phyloP scores from a whole-genome alignment of 208 protist genomes.

The Endotrypanum monterogeii region DNA sequence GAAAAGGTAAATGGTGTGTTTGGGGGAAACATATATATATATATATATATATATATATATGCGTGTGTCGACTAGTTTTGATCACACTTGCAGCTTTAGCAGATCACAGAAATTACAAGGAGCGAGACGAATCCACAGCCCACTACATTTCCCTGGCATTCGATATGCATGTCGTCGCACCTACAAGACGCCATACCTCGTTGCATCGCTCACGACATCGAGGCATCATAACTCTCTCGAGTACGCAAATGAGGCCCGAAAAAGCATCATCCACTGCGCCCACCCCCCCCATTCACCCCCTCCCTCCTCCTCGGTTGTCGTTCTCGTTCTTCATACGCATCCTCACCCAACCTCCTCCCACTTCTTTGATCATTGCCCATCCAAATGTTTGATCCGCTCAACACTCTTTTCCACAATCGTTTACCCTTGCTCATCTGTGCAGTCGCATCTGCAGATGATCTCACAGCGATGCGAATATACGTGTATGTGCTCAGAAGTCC shows the following conservation, averaged over 20 bases:
- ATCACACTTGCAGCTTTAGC: neutral
- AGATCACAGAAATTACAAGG: neutral
- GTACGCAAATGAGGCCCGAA: neutral
- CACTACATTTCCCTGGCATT: neutral
- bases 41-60: neutral
- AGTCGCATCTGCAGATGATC: neutral
- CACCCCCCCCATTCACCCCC: neutral
- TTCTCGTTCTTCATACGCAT: neutral
- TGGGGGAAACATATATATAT: neutral
- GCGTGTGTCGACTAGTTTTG: neutral
- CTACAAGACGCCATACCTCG: neutral
- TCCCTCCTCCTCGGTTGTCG: neutral
- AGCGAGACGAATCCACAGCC: neutral
- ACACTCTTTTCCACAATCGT: neutral
- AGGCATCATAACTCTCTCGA: neutral
- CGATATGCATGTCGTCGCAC: neutral
- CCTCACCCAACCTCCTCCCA: neutral
- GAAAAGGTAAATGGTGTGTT: neutral
- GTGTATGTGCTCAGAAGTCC: neutral
- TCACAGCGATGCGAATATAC: neutral
- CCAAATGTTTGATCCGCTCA: neutral
- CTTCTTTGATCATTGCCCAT: neutral
- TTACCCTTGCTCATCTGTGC: neutral
- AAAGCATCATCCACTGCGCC: no score
- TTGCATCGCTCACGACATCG: neutral